phyloP scores from a whole-genome alignment of 106 monocot genomes.

The Phalaenopsis equestris region DNA sequence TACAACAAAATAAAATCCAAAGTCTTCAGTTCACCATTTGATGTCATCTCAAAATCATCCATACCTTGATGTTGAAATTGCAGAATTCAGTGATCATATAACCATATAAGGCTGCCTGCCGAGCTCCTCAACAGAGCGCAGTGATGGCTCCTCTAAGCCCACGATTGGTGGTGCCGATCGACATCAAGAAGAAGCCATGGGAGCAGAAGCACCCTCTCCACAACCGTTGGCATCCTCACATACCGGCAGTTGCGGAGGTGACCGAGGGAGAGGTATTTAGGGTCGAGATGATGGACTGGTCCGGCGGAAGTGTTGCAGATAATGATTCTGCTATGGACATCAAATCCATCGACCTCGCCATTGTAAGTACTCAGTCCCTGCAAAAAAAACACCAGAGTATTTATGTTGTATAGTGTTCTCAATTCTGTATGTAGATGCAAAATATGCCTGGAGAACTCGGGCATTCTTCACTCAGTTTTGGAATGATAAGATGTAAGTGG shows the following conservation, averaged over 20 bases:
- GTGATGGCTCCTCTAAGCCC: conserved; percentile 60
- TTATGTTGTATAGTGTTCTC: not conserved
- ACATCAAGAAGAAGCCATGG: conserved; percentile 75
- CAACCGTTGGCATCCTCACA: conserved; percentile 80
- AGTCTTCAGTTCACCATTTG: not conserved
- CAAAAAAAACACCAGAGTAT: not conserved
- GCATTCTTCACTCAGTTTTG: no score
- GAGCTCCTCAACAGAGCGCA: not conserved
- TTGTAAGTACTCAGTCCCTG: conserved; percentile 30
- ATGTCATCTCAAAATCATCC: not conserved
- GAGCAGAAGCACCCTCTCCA: conserved; percentile 60
- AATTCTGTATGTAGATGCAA: not conserved
- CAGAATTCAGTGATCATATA: not conserved
- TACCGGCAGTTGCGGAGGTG: conserved; percentile 68
- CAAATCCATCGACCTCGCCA: conserved; percentile 47
- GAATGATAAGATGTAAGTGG: no score
- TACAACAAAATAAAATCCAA: not conserved
- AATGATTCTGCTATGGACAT: conserved; percentile 62
- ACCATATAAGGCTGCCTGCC: not conserved
- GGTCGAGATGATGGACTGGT: conserved; percentile 80
- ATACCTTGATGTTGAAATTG: no score
- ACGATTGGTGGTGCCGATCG: conserved; percentile 52
- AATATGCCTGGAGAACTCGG: not conserved
- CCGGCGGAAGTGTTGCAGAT: conserved; percentile 49
- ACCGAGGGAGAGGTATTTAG: conserved; percentile 57